Percentiles rank a stretch among this genome's conserved stretches.
Evolutionary conservation across 2,329 filamentous ascomycete genomes (phyloP).

Genomic region (Claviceps maximensis): DNA sequence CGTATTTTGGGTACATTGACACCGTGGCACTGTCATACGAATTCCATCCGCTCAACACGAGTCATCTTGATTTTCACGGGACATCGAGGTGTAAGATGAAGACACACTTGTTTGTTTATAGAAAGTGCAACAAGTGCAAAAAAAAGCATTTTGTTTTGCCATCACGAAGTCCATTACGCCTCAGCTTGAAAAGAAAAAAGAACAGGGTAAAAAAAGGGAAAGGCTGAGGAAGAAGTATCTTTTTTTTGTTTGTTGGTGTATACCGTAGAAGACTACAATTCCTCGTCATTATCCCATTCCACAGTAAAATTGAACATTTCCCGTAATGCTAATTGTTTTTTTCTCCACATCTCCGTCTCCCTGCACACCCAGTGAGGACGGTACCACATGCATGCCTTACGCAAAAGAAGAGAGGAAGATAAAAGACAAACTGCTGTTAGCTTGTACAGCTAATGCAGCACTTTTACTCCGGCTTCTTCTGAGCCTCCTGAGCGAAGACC

Average conservation of each 20-base stretch:
- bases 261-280: not conserved
- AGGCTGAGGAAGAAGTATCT: not conserved
- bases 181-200: conserved; percentile 9
- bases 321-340: not conserved
- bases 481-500: conserved; percentile 62
- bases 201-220: not conserved
- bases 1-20: too few relatives aligned
- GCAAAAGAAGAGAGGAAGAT: not conserved
- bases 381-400: not conserved
- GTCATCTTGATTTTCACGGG: not conserved
- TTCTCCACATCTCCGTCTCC: conserved; percentile 9
- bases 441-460: not conserved
- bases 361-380: conserved; percentile 27
- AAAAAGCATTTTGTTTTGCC: conserved; percentile 5
- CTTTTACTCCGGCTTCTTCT: conserved; percentile 23
- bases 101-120: conserved; percentile 8
- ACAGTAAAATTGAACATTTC: too few relatives aligned
- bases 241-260: not conserved
- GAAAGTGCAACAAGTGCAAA: not conserved
- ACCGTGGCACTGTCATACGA: too few relatives aligned
- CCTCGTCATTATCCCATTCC: not conserved
- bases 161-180: conserved; percentile 23
- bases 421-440: not conserved
- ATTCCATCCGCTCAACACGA: too few relatives aligned
- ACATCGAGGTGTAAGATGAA: not conserved